Percentiles rank a stretch among this genome's conserved stretches.
These are phyloP conservation scores for Colletotrichum abscissum DNA, from an alignment of 2,329 filamentous ascomycete species.

Conservation along the genomic window DNA sequence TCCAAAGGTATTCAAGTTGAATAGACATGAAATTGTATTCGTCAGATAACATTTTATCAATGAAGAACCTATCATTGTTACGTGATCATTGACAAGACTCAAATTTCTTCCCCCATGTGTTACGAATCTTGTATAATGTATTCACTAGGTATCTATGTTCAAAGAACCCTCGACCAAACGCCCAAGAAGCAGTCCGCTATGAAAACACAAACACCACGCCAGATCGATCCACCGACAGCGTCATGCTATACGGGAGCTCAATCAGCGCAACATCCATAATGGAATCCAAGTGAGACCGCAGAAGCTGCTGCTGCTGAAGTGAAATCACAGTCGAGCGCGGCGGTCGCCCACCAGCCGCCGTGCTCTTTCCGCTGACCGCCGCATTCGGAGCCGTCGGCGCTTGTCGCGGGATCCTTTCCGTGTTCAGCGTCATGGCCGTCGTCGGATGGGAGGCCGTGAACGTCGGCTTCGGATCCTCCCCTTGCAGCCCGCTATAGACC, in stretches of 20 bases:
- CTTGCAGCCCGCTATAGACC: constrained; percentile 81
- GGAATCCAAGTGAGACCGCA: constrained; percentile 88
- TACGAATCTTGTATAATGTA: background rate
- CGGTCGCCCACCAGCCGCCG: constrained; percentile 54
- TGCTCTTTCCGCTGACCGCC: constrained; percentile 44
- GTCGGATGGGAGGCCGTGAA: constrained; percentile 75
- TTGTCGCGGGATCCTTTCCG: constrained; percentile 66
- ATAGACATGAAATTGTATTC: no score
- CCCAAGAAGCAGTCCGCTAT: constrained; percentile 1
- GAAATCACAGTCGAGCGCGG: constrained; percentile 87
- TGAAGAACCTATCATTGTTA: background rate
- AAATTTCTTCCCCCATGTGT: background rate
- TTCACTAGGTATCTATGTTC: constrained; percentile 28
- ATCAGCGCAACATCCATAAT: constrained; percentile 90
- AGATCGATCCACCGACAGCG: constrained; percentile 87
- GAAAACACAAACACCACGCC: constrained; percentile 88
- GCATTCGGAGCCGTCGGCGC: constrained; percentile 44
- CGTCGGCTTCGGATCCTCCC: constrained; percentile 77
- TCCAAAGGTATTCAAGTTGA: no score
- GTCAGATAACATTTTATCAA: no score
- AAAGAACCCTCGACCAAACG: constrained; percentile 1
- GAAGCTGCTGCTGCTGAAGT: constrained; percentile 84
- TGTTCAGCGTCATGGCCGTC: constrained; percentile 72
- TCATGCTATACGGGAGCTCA: constrained; percentile 92
- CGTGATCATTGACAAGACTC: background rate